Percentiles rank a stretch among this genome's conserved stretches.
These are phyloP conservation scores for Capillidium rhysosporum DNA, from an alignment of 371 early-diverging fungal species.

Conservation along the genomic window DNA sequence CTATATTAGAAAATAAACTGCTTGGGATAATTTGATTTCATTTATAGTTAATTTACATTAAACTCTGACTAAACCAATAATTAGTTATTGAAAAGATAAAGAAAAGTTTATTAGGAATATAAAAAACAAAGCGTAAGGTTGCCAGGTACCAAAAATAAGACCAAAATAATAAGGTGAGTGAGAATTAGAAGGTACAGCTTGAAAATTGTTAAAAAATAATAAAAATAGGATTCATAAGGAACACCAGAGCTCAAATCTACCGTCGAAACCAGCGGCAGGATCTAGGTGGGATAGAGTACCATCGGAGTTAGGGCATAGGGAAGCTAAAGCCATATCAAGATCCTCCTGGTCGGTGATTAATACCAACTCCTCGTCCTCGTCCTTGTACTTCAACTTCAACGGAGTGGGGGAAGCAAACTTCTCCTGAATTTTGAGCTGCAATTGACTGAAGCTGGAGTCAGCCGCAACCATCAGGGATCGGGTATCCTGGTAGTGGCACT, in stretches of 20 bases:
- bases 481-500: constrained; percentile 53
- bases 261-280: constrained; percentile 4
- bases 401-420: constrained; percentile 30
- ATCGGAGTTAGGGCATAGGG: constrained; percentile 19
- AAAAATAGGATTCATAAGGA: neutral
- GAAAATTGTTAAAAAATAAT: no score
- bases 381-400: constrained; percentile 59
- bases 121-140: no score
- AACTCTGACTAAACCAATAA: no score
- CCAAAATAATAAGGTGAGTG: neutral
- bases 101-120: no score
- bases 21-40: no score
- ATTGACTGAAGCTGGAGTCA: constrained; percentile 31
- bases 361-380: constrained; percentile 72
- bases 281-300: constrained; percentile 5
- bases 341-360: constrained; percentile 85
- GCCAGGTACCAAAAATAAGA: no score
- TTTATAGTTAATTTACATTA: no score
- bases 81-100: no score
- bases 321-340: constrained; percentile 57
- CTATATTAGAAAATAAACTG: no score
- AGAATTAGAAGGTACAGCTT: no score
- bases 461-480: constrained; percentile 43
- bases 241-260: constrained; percentile 5
- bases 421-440: constrained; percentile 32